Percentiles rank a stretch among this genome's conserved stretches.
phyloP scores from a whole-genome alignment of 1,139 yeast species.

The Yamadazyma aaseri region DNA sequence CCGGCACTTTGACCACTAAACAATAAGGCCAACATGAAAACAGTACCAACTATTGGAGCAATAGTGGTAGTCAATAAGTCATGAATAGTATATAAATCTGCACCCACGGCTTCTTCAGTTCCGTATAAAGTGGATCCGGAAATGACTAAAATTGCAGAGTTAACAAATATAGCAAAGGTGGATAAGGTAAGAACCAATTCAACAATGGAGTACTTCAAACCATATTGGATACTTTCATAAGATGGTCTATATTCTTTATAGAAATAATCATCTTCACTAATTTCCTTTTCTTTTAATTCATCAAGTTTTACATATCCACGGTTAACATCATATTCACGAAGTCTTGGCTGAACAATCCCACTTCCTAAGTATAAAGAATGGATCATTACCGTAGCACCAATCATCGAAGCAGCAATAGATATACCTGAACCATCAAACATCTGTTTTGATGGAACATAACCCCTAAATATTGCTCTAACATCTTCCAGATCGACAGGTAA shows the following conservation, averaged over 20 bases:
- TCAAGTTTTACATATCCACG: constrained; percentile 53
- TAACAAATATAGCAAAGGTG: constrained; percentile 71
- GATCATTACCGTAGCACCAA: constrained; percentile 86
- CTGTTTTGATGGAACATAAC: constrained; percentile 65
- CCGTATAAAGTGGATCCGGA: constrained; percentile 69
- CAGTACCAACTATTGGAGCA: constrained; percentile 68
- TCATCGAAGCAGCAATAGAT: constrained; percentile 71
- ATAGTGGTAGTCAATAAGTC: constrained; percentile 57
- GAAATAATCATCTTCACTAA: constrained; percentile 20
- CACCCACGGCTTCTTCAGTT: constrained; percentile 61
- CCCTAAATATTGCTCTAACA: constrained; percentile 59
- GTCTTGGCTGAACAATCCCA: constrained; percentile 71
- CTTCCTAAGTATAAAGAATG: constrained; percentile 76
- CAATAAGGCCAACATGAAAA: constrained; percentile 71
- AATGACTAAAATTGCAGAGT: constrained; percentile 70
- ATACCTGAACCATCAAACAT: constrained; percentile 65
- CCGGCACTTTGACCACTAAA: constrained; percentile 84
- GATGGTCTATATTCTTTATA: constrained; percentile 59
- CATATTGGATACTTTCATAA: constrained; percentile 61
- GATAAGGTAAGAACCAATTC: constrained; percentile 67
- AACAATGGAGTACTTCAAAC: constrained; percentile 61
- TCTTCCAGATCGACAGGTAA: constrained; percentile 42
- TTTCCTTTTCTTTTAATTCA: constrained; percentile 46
- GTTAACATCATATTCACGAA: constrained; percentile 60
- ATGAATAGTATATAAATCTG: constrained; percentile 75